These are phyloP conservation scores for Fusarium sp. DNA, from an alignment of 2,329 filamentous ascomycete genomes.

Conservation along the genomic window DNA sequence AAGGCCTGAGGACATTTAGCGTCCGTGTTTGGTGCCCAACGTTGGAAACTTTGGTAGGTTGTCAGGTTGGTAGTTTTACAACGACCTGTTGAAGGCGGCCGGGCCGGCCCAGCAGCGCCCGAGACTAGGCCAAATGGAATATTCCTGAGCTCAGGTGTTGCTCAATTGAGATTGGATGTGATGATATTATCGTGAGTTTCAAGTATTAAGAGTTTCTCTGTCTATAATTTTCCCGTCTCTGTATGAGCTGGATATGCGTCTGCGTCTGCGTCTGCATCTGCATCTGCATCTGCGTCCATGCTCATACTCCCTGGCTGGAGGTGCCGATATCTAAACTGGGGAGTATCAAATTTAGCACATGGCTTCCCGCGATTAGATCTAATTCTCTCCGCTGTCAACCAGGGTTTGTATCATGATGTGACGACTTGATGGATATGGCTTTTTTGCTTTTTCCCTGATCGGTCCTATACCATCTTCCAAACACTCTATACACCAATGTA, in stretches of 20 bases:
- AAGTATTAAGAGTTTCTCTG: constrained; percentile 13
- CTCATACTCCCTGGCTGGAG: constrained; percentile 10
- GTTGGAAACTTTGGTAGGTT: constrained; percentile 33
- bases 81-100: constrained; percentile 31
- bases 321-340: constrained; percentile 31
- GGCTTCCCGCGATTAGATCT: constrained; percentile 38
- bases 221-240: constrained; percentile 1
- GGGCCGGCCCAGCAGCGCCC: constrained; percentile 42
- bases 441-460: constrained; percentile 31
- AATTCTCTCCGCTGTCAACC: constrained; percentile 13
- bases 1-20: constrained; percentile 37
- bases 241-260: not conserved
- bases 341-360: constrained; percentile 37
- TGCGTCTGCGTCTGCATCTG: too few relatives aligned
- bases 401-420: constrained; percentile 23
- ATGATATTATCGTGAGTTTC: constrained; percentile 18
- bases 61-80: constrained; percentile 6
- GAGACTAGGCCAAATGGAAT: constrained; percentile 36
- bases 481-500: not conserved
- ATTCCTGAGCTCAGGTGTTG: constrained; percentile 18
- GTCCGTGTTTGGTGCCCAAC: constrained; percentile 45
- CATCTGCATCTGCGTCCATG: not conserved
- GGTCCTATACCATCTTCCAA: constrained; percentile 23
- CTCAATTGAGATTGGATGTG: constrained; percentile 3
- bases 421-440: constrained; percentile 25